Percentiles rank a stretch among this genome's conserved stretches.
phyloP scores from a whole-genome alignment of 768 basidiomycete species.

The Termitomyces sp. region DNA sequence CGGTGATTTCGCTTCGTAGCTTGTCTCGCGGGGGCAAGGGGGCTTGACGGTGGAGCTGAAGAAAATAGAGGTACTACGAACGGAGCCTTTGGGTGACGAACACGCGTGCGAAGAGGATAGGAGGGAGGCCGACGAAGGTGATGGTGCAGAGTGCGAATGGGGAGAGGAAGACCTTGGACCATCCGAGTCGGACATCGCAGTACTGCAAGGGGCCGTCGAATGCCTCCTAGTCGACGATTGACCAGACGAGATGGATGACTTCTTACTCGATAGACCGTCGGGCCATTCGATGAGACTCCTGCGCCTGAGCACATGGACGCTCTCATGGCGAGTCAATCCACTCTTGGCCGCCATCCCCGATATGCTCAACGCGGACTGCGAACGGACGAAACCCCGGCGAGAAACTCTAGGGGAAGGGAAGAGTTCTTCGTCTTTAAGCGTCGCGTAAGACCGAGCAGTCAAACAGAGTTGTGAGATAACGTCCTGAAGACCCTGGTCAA shows the following conservation, averaged over 20 bases:
- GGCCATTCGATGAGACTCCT: constrained; percentile 39
- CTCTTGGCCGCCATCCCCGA: constrained; percentile 60
- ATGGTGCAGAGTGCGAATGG: constrained; percentile 21
- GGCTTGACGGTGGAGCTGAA: constrained; percentile 8
- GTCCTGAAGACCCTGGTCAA: constrained; percentile 77
- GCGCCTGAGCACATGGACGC: constrained; percentile 59
- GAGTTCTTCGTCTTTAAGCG: constrained; percentile 55
- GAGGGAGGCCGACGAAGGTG: constrained; percentile 34
- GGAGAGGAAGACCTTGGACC: constrained; percentile 15
- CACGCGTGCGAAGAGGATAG: constrained; percentile 16
- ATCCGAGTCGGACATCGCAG: constrained; percentile 22
- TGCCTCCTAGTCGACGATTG: constrained; percentile 22
- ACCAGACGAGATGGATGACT: constrained; percentile 18
- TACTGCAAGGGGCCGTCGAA: constrained; percentile 29
- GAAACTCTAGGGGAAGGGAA: constrained; percentile 48
- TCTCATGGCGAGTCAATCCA: constrained; percentile 63
- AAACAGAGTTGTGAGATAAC: constrained; percentile 73
- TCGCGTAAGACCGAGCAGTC: constrained; percentile 62
- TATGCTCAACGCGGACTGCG: constrained; percentile 56
- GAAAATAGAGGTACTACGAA: constrained; percentile 10
- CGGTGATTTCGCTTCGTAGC: constrained; percentile 14
- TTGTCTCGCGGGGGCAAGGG: constrained; percentile 8
- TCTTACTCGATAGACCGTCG: constrained; percentile 19
- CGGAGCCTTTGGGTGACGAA: constrained; percentile 12
- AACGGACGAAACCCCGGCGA: constrained; percentile 41